Conservation (phyloP, 2,329 filamentous ascomycete species). For the Fusarium miscanthi region DNA sequence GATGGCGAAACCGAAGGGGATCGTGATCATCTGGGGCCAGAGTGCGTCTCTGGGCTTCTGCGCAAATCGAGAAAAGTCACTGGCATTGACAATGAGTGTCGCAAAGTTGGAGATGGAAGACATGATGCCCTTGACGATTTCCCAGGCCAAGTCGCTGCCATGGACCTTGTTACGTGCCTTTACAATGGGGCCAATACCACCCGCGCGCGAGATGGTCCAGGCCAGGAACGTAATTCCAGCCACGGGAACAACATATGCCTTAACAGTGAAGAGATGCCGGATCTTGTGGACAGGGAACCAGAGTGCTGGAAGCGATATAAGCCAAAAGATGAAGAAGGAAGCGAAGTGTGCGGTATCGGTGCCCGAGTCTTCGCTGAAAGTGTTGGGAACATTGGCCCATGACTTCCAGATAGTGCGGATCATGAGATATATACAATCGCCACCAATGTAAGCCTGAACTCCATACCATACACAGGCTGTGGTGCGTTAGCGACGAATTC, state of each 20-base stretch:
- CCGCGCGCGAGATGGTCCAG: slow-evolving; percentile 84
- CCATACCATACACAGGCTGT: slow-evolving; percentile 86
- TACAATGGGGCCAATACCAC: slow-evolving; percentile 86
- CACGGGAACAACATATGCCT: slow-evolving; percentile 83
- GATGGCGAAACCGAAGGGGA: slow-evolving; percentile 77
- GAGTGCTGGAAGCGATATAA: slow-evolving; percentile 81
- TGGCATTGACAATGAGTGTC: slow-evolving; percentile 84
- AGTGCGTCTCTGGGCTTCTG: slow-evolving; percentile 79
- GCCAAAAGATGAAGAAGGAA: slow-evolving; percentile 90
- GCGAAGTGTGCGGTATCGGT: slow-evolving; percentile 80
- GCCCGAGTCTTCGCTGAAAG: slow-evolving; percentile 71
- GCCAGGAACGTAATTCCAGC: slow-evolving; percentile 89
- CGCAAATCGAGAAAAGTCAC: slow-evolving; percentile 88
- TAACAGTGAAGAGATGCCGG: slow-evolving; percentile 90
- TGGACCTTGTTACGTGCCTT: slow-evolving; percentile 70
- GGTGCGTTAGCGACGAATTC: slow-evolving; percentile 16
- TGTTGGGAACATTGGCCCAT: slow-evolving; percentile 74
- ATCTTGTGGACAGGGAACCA: slow-evolving; percentile 92
- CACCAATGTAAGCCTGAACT: slow-evolving; percentile 87
- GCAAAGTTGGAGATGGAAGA: slow-evolving; percentile 90
- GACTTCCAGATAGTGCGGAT: slow-evolving; percentile 84
- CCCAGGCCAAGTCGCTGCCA: slow-evolving; percentile 81
- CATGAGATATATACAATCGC: slow-evolving; percentile 88
- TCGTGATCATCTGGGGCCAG: slow-evolving; percentile 82
- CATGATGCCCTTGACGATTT: slow-evolving; percentile 88